Base-by-base conservation (phyloP, 352 stramenopile genomes). In the Phytophthora lateralis region DNA sequence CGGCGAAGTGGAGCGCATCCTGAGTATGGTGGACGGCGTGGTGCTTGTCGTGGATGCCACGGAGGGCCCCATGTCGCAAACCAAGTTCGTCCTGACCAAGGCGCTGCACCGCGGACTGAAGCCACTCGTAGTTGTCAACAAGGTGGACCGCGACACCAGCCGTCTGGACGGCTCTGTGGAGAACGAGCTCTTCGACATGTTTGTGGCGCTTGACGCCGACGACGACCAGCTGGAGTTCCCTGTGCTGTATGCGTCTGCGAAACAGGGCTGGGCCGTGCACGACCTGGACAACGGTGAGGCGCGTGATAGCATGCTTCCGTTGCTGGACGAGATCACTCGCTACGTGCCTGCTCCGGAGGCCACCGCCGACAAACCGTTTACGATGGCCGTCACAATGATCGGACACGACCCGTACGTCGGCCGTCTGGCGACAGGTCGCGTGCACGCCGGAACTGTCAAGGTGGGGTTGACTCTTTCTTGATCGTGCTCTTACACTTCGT, bases 61-160 rank as follows among this genome's bases (percentile, higher is more conserved):
- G 0, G 97, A 99, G 74, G 97, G 97, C 2, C 86, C 87, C 24
- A 99, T 99, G 94, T 96, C 91, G 26, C 97, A 99, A 66, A 99
- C 97, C 50, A 99, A 99, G 72, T 99, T 99, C 66, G 97, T 99
- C 37, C 75, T 99, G n/a, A 96, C 80, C 32, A 97, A 99, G 69
- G 97, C 97, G 34, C 78, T 99, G 18, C 88, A 93, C 48, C 74
- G 88, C 17, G 92, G 92, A 26, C 70, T 99, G 3, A 95, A 96
- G 69, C 95, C 96, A 14, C 76, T 99, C 9, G 96, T 99, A 17
- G 95, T 99, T 17, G 85, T 99, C 50, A 99, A 99, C 85, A 99
- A 99, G 84, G 94, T 98, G 30, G 97, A 99, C 74, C 86, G 96
- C 21, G 71, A 92, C 27, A 97, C 96, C 27, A 93, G 86, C 21